Base-by-base conservation (phyloP, 2,329 filamentous ascomycete genomes). In the Balansia obtecta region DNA sequence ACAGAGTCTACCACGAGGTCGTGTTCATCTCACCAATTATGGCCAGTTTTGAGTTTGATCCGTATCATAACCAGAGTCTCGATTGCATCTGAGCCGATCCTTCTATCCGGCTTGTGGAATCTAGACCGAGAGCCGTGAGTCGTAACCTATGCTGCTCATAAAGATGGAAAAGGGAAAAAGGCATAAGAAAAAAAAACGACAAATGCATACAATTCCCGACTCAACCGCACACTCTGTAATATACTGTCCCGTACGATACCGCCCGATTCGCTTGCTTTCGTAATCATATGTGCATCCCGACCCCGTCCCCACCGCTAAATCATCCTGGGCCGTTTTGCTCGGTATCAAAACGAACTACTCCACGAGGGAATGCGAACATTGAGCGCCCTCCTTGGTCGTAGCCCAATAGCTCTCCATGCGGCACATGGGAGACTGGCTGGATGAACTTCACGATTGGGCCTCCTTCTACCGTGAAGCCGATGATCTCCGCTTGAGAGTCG, bases 381-480 rank as follows among this genome's bases (percentile, higher is more conserved):
- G 71, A 67, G 12, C 62, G 57, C 20, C 64, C 63, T 38, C 64
- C 54, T 0, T 60, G 58, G 10, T 61, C 63, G 39, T 63, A 62
- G 8, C 71, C 69, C 4, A 74, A 50, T 1, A 73, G 53, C 39
- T 66, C 59, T 15, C 64, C 63, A 16, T 64, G 60, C 7, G 63
- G 55, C 11, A 56, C 54, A 20, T 61, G 56, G 8, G 63, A 62
- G 5, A 64, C 56, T 0, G 67, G 58, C n/a, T 67, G 59, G 37
- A 57, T 61, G 51, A 74, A 71, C 16, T 67, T 66, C n/a, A 75
- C 57, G 47, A 75, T 74, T 2, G 71, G 71, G 2, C 68, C 69
- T 13, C 72, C 72, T 4, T 69, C 64, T 10, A 71, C 61, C 1
- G 70, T 71, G 55, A 72, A 71, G 39, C 72, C 72, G 42, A 75